Evolutionary conservation across 805 yeast genomes (phyloP), one percentile per base, ranked within the genome.

Genomic region (Saturnispora hagleri): DNA sequence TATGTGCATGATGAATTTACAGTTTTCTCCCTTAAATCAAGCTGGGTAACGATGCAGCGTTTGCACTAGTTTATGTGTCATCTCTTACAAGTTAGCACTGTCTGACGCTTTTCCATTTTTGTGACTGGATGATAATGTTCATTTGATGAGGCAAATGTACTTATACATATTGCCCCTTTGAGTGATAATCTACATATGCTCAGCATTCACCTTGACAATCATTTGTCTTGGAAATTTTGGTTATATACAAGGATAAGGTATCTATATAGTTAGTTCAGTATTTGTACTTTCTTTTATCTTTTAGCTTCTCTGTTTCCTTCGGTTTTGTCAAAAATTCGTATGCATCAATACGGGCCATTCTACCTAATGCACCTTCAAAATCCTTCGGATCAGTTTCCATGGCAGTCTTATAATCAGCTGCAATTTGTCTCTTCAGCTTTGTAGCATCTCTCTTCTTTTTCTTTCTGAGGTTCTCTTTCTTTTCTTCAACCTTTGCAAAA

Each of bases 401-500:
- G 0, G 64, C 64, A 20, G 55, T 54, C 41, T 58, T 58, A 43
- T 64, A 62, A 34, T 63, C 66, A 9, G 55, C 51, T 6, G 46
- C 47, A 13, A 65, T 52, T 40, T 61, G 60, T 46, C 61, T 58
- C 45, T 61, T 60, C 20, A 61, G 45, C 33, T 50, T 58, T 34
- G 59, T 56, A 1, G 63, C 60, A 46, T 58, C 62, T 38, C 54
- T 56, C 51, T 61, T 65, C 51, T 59, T 64, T 43, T 54, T 54
- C 46, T 55, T 55, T 42, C 59, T 58, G 17, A 58, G 38, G 38
- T 61, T 58, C 43, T 60, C 67, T 53, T 66, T 72, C 53, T 69
- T 70, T 46, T 63, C 63, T 54, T 67, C 62, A 42, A 73, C 56
- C 51, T 67, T 65, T 6, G 61, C 67, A 26, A 60, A 62, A 42